Evolutionary conservation across 2,329 filamentous ascomycete species (phyloP), one percentile per base, ranked within the genome.

Genomic region (Penicillium sumatraense): DNA sequence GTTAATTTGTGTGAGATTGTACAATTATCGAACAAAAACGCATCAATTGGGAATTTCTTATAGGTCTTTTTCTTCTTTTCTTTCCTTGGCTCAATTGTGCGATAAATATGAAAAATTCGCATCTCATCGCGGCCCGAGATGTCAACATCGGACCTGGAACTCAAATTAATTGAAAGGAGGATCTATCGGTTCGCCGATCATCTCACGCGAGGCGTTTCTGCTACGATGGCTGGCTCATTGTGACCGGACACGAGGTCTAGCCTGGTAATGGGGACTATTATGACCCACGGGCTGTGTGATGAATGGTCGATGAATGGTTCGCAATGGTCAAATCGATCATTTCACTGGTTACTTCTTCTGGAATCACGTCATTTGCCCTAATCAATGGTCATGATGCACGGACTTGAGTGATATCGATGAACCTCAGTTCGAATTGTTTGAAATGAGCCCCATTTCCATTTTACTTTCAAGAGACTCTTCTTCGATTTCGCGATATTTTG

Each of bases 361-460:
- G 42, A 57, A 57, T 54, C 57, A 59, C 57, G 54, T 41, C 51
- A 59, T 59, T 44, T 23, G 35, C 41, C 46, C 44, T 45, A 49
- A 57, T 50, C 31, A 51, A 24, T 54, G 29, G 46, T 57, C 49
- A 59, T 54, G 48, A 33, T 26, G 33, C 46, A 48, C 33, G 41
- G 54, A 51, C 38, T 36, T 33, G 10, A 33, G 41, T 24, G 50
- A 55, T 29, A 31, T 51, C 33, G 38, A 29, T 11, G 1, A 36
- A 44, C 16, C 14, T 21, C 11, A 33, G 27, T 24, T 27, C 47
- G 23, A 5, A 24, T 27, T 21, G 36, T 13, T 27, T 54, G 21
- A 42, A 40, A 54, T 49, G 41, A 31, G n/a, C 21, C 21, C 31
- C 33, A 53, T 26, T 20, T 54, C 29, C 38, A 24, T n/a, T n/a